Percentiles rank a stretch among this genome's conserved stretches.
These are phyloP conservation scores for Backusella luteola DNA, from an alignment of 192 early-diverging fungal species.

Conservation along the genomic window DNA sequence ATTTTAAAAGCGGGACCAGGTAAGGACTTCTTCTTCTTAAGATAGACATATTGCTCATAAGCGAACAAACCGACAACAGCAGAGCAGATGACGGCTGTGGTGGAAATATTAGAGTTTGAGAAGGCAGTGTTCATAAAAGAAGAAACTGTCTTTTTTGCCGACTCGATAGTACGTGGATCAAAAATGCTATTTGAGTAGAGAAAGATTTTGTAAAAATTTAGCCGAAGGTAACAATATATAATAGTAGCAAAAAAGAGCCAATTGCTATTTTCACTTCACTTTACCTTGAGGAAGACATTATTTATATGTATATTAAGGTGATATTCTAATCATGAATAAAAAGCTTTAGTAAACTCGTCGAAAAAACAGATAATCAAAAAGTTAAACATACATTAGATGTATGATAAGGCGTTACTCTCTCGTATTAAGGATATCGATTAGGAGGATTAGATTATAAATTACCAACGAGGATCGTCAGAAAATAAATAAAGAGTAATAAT, in stretches of 20 bases:
- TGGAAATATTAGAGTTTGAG: conserved; percentile 24
- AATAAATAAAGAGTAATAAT: neutral
- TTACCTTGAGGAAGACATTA: conserved; percentile 17
- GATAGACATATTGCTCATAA: conserved; percentile 40
- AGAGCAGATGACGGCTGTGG: conserved; percentile 24
- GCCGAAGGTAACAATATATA: neutral
- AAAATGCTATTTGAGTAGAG: conserved; percentile 12
- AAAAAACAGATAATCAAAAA: neutral
- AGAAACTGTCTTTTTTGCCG: conserved; percentile 29
- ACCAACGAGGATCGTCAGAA: neutral
- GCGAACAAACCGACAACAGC: conserved; percentile 32
- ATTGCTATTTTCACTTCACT: neutral
- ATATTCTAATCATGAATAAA: neutral
- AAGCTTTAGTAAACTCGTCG: neutral
- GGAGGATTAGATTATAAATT: neutral
- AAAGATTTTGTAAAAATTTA: neutral
- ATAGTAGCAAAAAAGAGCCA: neutral
- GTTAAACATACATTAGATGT: neutral
- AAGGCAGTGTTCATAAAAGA: conserved; percentile 27
- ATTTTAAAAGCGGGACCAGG: conserved; percentile 38
- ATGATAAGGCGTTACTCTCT: neutral
- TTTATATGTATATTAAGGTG: neutral
- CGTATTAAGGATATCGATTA: neutral
- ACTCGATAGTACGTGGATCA: conserved; percentile 31
- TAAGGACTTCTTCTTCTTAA: conserved; percentile 37